phyloP scores from a whole-genome alignment of 1,284 basidiomycete species.

The Cryptococcus sp. region DNA sequence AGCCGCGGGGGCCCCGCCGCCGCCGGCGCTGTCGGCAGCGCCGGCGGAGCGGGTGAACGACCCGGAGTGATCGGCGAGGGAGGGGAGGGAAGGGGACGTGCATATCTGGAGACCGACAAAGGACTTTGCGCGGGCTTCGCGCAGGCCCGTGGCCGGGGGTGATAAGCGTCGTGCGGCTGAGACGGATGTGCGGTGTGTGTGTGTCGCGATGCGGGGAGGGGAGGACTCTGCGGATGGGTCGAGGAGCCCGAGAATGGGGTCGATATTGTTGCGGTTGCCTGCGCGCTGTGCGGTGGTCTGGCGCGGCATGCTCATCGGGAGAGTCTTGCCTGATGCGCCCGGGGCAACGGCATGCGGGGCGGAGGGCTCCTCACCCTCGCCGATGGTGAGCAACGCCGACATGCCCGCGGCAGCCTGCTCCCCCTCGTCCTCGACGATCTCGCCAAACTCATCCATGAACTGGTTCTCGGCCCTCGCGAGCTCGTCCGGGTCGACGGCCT shows the following conservation, averaged over 20 bases:
- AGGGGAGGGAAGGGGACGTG: slow-evolving; percentile 24
- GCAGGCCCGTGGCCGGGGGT: not conserved
- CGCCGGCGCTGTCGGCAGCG: not conserved
- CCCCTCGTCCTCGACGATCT: slow-evolving; percentile 35
- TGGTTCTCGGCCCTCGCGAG: slow-evolving; percentile 20
- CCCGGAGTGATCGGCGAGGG: not conserved
- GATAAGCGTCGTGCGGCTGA: not conserved
- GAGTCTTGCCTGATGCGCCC: slow-evolving; percentile 4
- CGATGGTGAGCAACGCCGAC: slow-evolving; percentile 37
- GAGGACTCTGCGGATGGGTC: slow-evolving; percentile 1
- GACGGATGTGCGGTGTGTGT: not conserved
- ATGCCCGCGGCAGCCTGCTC: slow-evolving; percentile 29
- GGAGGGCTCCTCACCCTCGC: slow-evolving; percentile 30
- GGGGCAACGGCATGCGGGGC: not conserved
- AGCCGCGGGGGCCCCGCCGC: not conserved
- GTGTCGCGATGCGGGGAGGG: not conserved
- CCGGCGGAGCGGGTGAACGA: not conserved
- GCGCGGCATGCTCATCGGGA: not conserved
- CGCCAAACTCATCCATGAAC: slow-evolving; percentile 28
- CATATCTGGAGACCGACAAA: slow-evolving; percentile 46
- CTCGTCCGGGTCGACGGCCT: slow-evolving; percentile 31
- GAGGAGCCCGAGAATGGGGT: slow-evolving; percentile 22
- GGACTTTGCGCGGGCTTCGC: slow-evolving; percentile 25
- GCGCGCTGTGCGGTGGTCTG: slow-evolving; percentile 27
- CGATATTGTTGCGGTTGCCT: slow-evolving; percentile 11